Conservation (phyloP, 345 rosid genomes). For the Lagerstroemia speciosa region DNA sequence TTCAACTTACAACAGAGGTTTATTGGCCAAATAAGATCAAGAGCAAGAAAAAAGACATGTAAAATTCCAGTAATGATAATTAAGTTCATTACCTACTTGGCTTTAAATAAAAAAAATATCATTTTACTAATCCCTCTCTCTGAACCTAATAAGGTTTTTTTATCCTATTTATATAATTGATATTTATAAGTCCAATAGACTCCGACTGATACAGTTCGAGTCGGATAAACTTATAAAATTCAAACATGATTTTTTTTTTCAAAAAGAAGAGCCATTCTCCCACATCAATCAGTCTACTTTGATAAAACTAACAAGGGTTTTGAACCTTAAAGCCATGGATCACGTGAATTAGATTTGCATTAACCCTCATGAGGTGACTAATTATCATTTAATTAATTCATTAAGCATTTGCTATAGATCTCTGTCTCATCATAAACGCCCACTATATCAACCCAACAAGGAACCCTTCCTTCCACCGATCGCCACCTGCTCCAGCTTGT, state of each 20-base stretch:
- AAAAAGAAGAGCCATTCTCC: no score
- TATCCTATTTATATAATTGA: neutral
- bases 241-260: no score
- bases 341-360: slow-evolving; percentile 32
- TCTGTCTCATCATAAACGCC: neutral
- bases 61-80: no score
- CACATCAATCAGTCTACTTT: no score
- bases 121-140: neutral
- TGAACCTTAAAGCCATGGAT: slow-evolving; percentile 13
- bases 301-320: no score
- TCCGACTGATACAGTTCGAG: no score
- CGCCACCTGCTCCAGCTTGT: slow-evolving; percentile 71
- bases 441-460: slow-evolving; percentile 22
- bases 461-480: slow-evolving; percentile 25
- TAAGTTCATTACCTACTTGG: neutral
- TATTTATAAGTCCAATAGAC: slow-evolving; percentile 5
- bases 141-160: neutral
- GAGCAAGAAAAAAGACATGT: no score
- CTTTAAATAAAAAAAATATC: neutral
- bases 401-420: neutral
- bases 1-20: no score
- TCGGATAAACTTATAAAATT: no score
- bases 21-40: no score
- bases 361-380: neutral
- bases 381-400: neutral